Evolutionary conservation across 148 eudicot species (phyloP).

Genomic region (Hydrangea macrophylla): DNA sequence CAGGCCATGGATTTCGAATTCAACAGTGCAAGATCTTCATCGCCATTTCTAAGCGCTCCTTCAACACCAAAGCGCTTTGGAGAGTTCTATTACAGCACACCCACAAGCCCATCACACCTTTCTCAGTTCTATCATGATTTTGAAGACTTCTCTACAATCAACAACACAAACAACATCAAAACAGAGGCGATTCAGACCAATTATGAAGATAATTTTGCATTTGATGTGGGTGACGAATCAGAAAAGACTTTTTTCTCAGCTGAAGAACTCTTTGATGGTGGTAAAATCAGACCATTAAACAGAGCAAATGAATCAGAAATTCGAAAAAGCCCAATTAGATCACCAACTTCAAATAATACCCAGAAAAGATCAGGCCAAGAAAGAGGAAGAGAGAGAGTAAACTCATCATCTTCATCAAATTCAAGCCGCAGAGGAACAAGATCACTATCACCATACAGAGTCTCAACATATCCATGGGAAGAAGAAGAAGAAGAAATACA

Average conservation of each 20-base stretch:
- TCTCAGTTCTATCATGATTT: constrained; percentile 21
- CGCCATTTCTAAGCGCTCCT: constrained; percentile 28
- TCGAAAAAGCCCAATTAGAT: not conserved
- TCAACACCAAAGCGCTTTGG: constrained; percentile 46
- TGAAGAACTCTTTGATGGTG: constrained; percentile 52
- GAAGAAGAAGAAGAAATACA: constrained; percentile 23
- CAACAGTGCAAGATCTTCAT: constrained; percentile 22
- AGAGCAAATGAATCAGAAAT: not conserved
- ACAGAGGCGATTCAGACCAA: not conserved
- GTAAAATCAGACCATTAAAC: constrained; percentile 34
- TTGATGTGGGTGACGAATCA: constrained; percentile 21
- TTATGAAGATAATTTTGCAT: constrained; percentile 31
- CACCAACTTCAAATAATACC: not conserved
- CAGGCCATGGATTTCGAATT: constrained; percentile 29
- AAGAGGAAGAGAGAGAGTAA: constrained; percentile 24
- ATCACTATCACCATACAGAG: constrained; percentile 56
- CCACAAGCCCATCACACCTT: constrained; percentile 36
- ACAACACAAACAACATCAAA: not conserved
- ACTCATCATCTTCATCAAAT: constrained; percentile 15
- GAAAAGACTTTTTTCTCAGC: constrained; percentile 24
- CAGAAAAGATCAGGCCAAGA: constrained; percentile 5
- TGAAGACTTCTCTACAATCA: constrained; percentile 5
- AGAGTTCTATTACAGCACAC: constrained; percentile 41
- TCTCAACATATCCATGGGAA: constrained; percentile 49
- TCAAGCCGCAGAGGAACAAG: constrained; percentile 33